A percentile compares a stretch with the other conserved stretches of the same genome.
Conservation (phyloP, 73 alveolate species). For the Paramecium sexaurelia region DNA sequence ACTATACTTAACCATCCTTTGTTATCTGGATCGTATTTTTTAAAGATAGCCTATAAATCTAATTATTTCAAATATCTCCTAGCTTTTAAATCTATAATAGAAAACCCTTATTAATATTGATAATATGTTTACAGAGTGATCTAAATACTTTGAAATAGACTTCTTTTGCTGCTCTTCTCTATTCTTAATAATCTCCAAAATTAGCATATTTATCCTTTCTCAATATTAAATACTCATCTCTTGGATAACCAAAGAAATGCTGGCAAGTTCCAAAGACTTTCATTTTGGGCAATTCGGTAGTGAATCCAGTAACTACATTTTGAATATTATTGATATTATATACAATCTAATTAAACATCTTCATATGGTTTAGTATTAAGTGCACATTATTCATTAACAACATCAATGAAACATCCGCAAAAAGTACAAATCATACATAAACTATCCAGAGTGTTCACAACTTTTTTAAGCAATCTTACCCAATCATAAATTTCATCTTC, state of each 20-base stretch:
- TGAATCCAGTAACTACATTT: slow-evolving; percentile 26
- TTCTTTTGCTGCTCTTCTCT: slow-evolving; percentile 49
- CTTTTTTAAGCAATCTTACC: slow-evolving; percentile 77
- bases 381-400: slow-evolving; percentile 68
- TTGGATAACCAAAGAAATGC: slow-evolving; percentile 55
- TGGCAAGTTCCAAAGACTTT: slow-evolving; percentile 36
- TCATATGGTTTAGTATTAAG: slow-evolving; percentile 37
- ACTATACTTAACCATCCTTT: slow-evolving; percentile 20
- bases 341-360: slow-evolving; percentile 48
- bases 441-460: slow-evolving; percentile 71
- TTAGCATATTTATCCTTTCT: slow-evolving; percentile 47
- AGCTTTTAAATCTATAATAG: slow-evolving; percentile 24
- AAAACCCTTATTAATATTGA: background rate
- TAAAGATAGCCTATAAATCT: slow-evolving; percentile 7
- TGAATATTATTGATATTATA: background rate
- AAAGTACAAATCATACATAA: slow-evolving; percentile 75
- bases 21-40: slow-evolving; percentile 47
- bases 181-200: slow-evolving; percentile 23
- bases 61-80: slow-evolving; percentile 7
- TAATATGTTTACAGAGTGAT: background rate
- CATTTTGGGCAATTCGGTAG: slow-evolving; percentile 26
- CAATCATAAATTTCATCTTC: slow-evolving; percentile 79
- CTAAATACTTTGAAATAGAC: slow-evolving; percentile 24
- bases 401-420: slow-evolving; percentile 80
- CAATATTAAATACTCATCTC: slow-evolving; percentile 7